Evolutionary conservation across 129 eudicot genomes (phyloP).

Genomic region (Chrysanthemum makinoi): DNA sequence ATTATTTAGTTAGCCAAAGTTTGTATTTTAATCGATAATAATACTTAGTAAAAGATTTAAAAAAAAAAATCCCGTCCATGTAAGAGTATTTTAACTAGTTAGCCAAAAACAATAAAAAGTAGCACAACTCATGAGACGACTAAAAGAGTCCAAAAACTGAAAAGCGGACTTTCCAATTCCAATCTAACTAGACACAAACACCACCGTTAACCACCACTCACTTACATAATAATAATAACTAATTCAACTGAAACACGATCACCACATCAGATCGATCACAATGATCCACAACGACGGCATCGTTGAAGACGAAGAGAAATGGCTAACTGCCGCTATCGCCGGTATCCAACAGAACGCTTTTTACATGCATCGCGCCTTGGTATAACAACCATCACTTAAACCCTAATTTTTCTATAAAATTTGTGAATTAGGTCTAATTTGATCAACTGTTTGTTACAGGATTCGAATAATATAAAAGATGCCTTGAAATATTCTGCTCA

Average conservation of each 20-base stretch:
- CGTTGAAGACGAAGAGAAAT: constrained; percentile 96
- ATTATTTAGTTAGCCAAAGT: no score
- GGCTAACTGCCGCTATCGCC: constrained; percentile 89
- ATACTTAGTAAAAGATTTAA: no score
- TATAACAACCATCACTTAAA: no score
- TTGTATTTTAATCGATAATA: no score
- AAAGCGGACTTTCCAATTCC: constrained; percentile 37
- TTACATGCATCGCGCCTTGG: constrained; percentile 99
- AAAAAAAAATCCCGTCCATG: no score
- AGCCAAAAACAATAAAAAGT: no score
- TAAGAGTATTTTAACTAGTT: no score
- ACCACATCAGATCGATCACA: constrained; percentile 29
- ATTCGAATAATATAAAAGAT: constrained; percentile 87
- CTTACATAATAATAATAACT: constrained; percentile 10
- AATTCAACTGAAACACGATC: constrained; percentile 31
- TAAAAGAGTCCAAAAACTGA: constrained; percentile 30
- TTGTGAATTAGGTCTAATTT: constrained; percentile 27
- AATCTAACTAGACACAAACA: constrained; percentile 10
- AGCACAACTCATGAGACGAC: background rate
- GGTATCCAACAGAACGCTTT: constrained; percentile 98
- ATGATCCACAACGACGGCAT: constrained; percentile 30
- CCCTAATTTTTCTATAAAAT: constrained; percentile 27
- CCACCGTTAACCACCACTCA: no score
- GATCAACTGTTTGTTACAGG: constrained; percentile 43
- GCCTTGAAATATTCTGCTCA: constrained; percentile 96